These are phyloP conservation scores for Cyberlindnera mrakii DNA, from an alignment of 805 yeast species.

Conservation along the genomic window DNA sequence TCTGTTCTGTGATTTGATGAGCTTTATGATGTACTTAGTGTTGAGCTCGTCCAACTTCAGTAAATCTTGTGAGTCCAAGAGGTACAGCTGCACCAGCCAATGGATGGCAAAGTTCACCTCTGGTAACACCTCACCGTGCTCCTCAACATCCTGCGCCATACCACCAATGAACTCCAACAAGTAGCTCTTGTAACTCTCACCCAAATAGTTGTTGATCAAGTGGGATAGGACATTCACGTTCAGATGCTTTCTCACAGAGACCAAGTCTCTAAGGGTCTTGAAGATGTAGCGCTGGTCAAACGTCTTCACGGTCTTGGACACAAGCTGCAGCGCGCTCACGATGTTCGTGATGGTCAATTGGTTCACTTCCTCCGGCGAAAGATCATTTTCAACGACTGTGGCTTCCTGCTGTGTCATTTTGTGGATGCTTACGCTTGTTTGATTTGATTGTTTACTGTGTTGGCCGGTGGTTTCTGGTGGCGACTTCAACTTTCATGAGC, in stretches of 20 bases:
- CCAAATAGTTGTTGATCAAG: constrained; percentile 57
- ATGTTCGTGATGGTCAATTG: constrained; percentile 27
- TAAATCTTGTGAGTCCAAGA: constrained; percentile 56
- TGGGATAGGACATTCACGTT: constrained; percentile 46
- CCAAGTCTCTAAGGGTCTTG: constrained; percentile 79
- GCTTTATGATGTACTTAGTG: constrained; percentile 38
- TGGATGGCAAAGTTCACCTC: constrained; percentile 79
- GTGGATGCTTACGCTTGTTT: neutral
- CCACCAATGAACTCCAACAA: constrained; percentile 36
- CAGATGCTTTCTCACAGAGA: constrained; percentile 63
- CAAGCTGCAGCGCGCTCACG: constrained; percentile 27
- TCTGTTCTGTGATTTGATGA: constrained; percentile 59
- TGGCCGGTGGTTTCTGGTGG: constrained; percentile 1
- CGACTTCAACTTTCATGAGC: neutral
- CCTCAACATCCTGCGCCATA: constrained; percentile 23
- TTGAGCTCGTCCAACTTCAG: constrained; percentile 49
- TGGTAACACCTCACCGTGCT: constrained; percentile 46
- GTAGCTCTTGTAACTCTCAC: constrained; percentile 33
- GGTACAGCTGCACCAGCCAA: constrained; percentile 68
- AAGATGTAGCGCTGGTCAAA: constrained; percentile 85
- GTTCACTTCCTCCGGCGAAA: constrained; percentile 25
- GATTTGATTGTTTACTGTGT: neutral
- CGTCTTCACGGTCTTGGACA: constrained; percentile 54
- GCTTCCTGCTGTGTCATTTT: constrained; percentile 1
- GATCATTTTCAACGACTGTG: constrained; percentile 18